phyloP scores from a whole-genome alignment of 139 green algal species.

The Mesotaenium endlicherianum region DNA sequence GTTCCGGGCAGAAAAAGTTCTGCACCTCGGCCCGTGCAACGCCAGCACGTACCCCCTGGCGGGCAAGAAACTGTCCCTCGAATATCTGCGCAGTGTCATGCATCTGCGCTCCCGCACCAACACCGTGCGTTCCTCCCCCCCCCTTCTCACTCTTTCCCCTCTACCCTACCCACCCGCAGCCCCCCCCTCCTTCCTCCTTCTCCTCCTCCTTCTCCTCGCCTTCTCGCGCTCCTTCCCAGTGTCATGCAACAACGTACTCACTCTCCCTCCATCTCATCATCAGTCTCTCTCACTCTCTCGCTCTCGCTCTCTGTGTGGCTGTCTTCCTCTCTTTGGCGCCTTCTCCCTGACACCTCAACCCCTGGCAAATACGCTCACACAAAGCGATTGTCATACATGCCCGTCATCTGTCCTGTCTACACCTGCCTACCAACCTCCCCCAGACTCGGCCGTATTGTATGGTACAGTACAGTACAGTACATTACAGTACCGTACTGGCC shows the following conservation, averaged over 20 bases:
- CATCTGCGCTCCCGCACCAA: slow-evolving; percentile 94
- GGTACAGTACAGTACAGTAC: too few species aligned
- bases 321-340: too few species aligned
- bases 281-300: background rate
- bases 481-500: too few species aligned
- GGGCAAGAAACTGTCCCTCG: slow-evolving; percentile 89
- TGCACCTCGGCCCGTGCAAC: slow-evolving; percentile 81
- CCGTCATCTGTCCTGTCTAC: too few species aligned
- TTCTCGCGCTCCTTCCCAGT: background rate
- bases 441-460: too few species aligned
- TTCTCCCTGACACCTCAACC: too few species aligned
- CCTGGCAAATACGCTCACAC: too few species aligned
- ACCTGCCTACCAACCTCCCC: too few species aligned
- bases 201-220: background rate
- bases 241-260: too few species aligned
- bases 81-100: slow-evolving; percentile 87
- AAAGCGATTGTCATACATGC: too few species aligned
- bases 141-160: background rate
- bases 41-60: slow-evolving; percentile 86
- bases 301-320: too few species aligned
- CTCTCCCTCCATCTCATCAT: too few species aligned
- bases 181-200: background rate
- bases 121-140: slow-evolving; percentile 58
- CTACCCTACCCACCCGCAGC: background rate
- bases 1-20: slow-evolving; percentile 66